These are phyloP conservation scores for Tephrocybe rancida DNA, from an alignment of 768 basidiomycete species.

Conservation along the genomic window DNA sequence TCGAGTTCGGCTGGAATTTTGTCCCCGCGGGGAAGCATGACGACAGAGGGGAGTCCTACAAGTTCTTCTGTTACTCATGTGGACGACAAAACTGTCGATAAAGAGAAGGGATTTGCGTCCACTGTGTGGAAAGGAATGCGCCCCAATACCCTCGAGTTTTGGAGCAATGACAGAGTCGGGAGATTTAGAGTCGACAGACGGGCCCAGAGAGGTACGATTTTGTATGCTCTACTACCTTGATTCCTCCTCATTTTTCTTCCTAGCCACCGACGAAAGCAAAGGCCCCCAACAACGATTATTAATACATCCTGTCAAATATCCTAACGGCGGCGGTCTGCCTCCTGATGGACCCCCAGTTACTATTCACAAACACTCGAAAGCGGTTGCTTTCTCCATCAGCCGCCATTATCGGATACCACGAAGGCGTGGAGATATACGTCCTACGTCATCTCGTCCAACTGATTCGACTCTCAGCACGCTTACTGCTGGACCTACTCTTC, in stretches of 20 bases:
- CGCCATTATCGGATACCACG: conserved; percentile 49
- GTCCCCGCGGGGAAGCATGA: conserved; percentile 31
- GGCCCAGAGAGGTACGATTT: conserved; percentile 39
- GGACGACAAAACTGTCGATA: conserved; percentile 12
- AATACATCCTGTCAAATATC: conserved; percentile 56
- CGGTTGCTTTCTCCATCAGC: conserved; percentile 78
- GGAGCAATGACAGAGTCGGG: conserved; percentile 66
- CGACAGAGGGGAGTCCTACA: conserved; percentile 19
- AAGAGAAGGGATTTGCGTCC: conserved; percentile 22
- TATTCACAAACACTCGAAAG: conserved; percentile 83
- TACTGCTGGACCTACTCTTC: not conserved
- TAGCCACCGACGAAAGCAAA: conserved; percentile 55
- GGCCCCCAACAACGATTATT: conserved; percentile 71
- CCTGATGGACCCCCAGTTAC: conserved; percentile 63
- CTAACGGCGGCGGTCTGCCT: conserved; percentile 33
- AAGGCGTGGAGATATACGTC: conserved; percentile 19
- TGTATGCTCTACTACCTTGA: conserved; percentile 1
- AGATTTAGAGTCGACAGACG: conserved; percentile 61
- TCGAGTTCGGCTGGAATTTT: conserved; percentile 29
- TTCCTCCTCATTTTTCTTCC: conserved; percentile 1
- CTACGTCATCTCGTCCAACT: conserved; percentile 9
- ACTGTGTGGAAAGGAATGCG: conserved; percentile 49
- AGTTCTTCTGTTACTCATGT: not conserved
- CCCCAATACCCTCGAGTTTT: conserved; percentile 60
- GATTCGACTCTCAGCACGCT: conserved; percentile 15